A percentile compares a stretch with the other conserved stretches of the same genome.
These are phyloP conservation scores for Amylocarpus encephaloides DNA, from an alignment of 2,329 filamentous ascomycete genomes.

Conservation along the genomic window DNA sequence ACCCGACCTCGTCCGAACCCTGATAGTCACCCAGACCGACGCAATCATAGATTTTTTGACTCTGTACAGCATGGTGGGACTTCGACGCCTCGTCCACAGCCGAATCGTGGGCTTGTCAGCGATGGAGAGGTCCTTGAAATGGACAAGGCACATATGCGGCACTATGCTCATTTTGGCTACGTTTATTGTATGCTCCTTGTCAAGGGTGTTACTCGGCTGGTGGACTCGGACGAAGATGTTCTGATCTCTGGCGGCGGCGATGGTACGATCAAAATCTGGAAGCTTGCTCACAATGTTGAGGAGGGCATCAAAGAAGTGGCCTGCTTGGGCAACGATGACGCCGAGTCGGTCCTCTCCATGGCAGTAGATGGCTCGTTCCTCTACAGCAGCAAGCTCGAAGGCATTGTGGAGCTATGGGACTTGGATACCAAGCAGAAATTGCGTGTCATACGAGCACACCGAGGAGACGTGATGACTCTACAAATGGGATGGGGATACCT, in stretches of 20 bases:
- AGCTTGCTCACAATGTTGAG: constrained; percentile 46
- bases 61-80: constrained; percentile 79
- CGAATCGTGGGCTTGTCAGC: constrained; percentile 37
- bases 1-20: constrained; percentile 54
- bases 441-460: constrained; percentile 74
- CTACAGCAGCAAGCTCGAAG: constrained; percentile 82
- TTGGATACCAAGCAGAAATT: constrained; percentile 88
- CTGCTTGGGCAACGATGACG: constrained; percentile 54
- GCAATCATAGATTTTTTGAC: constrained; percentile 88
- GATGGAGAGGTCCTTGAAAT: constrained; percentile 72
- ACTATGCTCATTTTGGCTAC: constrained; percentile 93
- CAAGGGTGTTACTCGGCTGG: constrained; percentile 58
- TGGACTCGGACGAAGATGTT: constrained; percentile 70
- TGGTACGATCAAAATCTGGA: constrained; percentile 93
- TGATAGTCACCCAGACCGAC: constrained; percentile 64
- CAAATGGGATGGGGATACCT: constrained; percentile 79
- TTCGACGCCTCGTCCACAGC: constrained; percentile 62
- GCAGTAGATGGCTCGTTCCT: constrained; percentile 86
- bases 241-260: constrained; percentile 89
- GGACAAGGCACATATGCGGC: constrained; percentile 68
- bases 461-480: constrained; percentile 77
- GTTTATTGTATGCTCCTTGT: constrained; percentile 93
- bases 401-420: constrained; percentile 93
- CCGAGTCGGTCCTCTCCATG: constrained; percentile 65
- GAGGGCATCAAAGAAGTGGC: constrained; percentile 66